phyloP scores from a whole-genome alignment of 2,329 filamentous ascomycete genomes.

The Davidsoniella australis region DNA sequence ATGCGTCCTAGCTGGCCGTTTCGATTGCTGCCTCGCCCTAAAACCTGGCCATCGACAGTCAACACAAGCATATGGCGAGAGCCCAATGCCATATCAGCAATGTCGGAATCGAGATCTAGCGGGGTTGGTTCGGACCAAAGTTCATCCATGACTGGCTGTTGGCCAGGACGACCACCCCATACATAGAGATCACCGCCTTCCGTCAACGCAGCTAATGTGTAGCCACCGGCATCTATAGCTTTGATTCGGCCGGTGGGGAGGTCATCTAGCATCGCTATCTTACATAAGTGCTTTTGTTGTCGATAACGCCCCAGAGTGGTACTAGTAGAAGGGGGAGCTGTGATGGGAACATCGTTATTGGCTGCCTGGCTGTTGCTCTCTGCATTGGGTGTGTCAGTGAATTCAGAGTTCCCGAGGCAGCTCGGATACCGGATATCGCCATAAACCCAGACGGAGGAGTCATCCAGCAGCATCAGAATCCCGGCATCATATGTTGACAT shows the following conservation, averaged over 20 bases:
- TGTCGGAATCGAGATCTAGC: conserved; percentile 29
- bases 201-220: conserved; percentile 40
- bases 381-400: conserved; percentile 18
- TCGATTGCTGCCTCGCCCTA: conserved; percentile 36
- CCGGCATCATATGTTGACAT: conserved; percentile 31
- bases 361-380: background rate
- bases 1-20: conserved; percentile 40
- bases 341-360: background rate
- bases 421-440: conserved; percentile 42
- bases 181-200: conserved; percentile 40
- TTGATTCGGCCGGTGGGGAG: conserved; percentile 32
- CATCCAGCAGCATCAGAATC: conserved; percentile 28
- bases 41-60: conserved; percentile 31
- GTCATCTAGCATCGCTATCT: conserved; percentile 17
- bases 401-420: conserved; percentile 24
- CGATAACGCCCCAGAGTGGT: conserved; percentile 10
- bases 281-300: conserved; percentile 17
- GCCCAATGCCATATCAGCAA: conserved; percentile 40
- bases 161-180: conserved; percentile 31
- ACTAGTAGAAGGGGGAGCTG: background rate
- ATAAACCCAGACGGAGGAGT: conserved; percentile 31
- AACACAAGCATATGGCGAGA: conserved; percentile 41
- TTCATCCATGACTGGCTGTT: conserved; percentile 5
- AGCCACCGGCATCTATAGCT: conserved; percentile 39
- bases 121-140: conserved; percentile 23